These are phyloP conservation scores for Pichia sp. DNA, from an alignment of 1,139 yeast genomes.

Conservation along the genomic window DNA sequence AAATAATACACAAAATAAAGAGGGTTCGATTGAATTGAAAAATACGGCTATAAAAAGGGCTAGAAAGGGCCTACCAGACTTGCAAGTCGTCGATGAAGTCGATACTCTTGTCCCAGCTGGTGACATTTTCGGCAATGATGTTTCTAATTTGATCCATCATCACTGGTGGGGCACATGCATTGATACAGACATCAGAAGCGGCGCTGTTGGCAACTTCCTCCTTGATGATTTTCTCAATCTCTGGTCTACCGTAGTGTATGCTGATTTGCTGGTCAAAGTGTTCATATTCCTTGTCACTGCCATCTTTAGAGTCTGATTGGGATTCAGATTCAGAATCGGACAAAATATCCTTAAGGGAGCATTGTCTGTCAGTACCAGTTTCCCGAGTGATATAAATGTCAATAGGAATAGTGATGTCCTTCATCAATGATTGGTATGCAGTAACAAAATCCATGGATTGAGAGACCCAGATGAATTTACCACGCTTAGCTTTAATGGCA, in stretches of 20 bases:
- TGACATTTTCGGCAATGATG: conserved; percentile 14
- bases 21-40: too few species aligned
- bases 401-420: conserved; percentile 4
- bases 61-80: too few species aligned
- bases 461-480: conserved; percentile 19
- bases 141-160: conserved; percentile 37
- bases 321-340: too few species aligned
- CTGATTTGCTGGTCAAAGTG: not conserved
- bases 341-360: not conserved
- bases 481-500: conserved; percentile 30
- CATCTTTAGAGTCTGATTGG: too few species aligned
- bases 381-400: conserved; percentile 20
- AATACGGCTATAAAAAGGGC: too few species aligned
- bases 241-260: conserved; percentile 43
- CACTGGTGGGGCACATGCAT: conserved; percentile 47
- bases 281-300: conserved; percentile 2
- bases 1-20: too few species aligned
- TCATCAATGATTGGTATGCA: conserved; percentile 10
- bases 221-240: conserved; percentile 36
- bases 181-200: conserved; percentile 36
- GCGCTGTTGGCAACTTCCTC: conserved; percentile 35
- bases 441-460: conserved; percentile 7
- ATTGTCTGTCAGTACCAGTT: conserved; percentile 1
- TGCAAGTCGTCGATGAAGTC: conserved; percentile 30
- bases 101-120: conserved; percentile 18